Evolutionary conservation across 176 grass and related monocot genomes (phyloP), one percentile per base, ranked within the genome.

Genomic region (Pontederia crassipes): DNA sequence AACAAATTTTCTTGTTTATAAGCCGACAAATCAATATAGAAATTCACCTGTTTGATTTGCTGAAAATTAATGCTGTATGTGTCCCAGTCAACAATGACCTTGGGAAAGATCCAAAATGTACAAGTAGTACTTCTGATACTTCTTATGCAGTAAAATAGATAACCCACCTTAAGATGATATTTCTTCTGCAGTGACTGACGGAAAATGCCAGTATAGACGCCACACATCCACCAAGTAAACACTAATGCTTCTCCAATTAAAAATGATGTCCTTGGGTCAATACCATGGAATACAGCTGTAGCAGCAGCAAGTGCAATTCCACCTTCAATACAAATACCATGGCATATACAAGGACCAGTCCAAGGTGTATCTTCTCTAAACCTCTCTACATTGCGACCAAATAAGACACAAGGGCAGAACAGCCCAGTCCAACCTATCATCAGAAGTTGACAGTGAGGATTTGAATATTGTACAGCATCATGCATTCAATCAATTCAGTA

Each of bases 181-280:
- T 84, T 84, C 83, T 82, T 95, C 75, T 95, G 86, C 40, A 95
- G 77, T 74, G 85, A 79, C 57, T 95, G 90, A 17, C 90, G 83
- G 55, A 78, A 85, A 61, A 87, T 71, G 60, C 91, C 86, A 71
- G 86, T 95, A 70, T 90, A 95, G 58, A 85, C 90, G 49, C 66
- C 86, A 72, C 91, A 95, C 67, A 95, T 66, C 91, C 91, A 95
- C 91, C 91, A 95, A 46, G 82, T 75, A 58, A 87, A 90, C 16
- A 95, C 65, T 75, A 95, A 53, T 5, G 86, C 83, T 87, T 95
- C 86, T 66, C 90, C 90, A 72, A 90, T 79, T 47, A 95, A 61
- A 64, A 95, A 90, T 0, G 90, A 74, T 58, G 72, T 69, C 76
- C 83, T 86, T 48, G 90, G 90, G 76, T 95, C 80, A 61, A 95